Evolutionary conservation across 768 basidiomycete species (phyloP).

Genomic region (Clitopilus hobsonii): DNA sequence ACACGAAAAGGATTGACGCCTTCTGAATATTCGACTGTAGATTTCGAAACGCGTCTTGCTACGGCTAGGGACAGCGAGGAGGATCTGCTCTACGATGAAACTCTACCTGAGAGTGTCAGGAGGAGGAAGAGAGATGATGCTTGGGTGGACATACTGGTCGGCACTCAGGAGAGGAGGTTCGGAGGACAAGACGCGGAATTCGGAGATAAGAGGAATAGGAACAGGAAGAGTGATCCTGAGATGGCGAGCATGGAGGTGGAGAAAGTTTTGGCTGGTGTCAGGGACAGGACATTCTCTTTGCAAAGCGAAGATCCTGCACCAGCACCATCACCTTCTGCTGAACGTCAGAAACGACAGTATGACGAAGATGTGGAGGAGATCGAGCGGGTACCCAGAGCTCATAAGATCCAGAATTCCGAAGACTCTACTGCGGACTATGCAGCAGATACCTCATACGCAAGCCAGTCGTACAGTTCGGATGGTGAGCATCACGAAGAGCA

Average conservation of each 20-base stretch:
- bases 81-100: slow-evolving; percentile 26
- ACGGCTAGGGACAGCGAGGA: slow-evolving; percentile 45
- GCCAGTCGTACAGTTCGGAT: slow-evolving; percentile 1
- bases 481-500: slow-evolving; percentile 12
- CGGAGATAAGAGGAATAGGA: slow-evolving; percentile 24
- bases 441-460: slow-evolving; percentile 5
- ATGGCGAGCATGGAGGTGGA: slow-evolving; percentile 70
- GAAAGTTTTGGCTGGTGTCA: slow-evolving; percentile 61
- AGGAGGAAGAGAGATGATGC: slow-evolving; percentile 64
- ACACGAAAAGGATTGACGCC: slow-evolving; percentile 52
- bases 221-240: slow-evolving; percentile 52
- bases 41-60: slow-evolving; percentile 79
- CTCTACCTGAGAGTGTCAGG: slow-evolving; percentile 37
- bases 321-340: slow-evolving; percentile 21
- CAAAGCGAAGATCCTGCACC: slow-evolving; percentile 31
- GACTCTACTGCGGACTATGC: slow-evolving; percentile 16
- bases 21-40: slow-evolving; percentile 76
- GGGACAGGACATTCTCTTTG: slow-evolving; percentile 30
- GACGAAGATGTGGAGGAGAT: slow-evolving; percentile 50
- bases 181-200: slow-evolving; percentile 49
- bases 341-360: slow-evolving; percentile 3
- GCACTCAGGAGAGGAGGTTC: slow-evolving; percentile 46
- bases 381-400: slow-evolving; percentile 38
- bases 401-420: slow-evolving; percentile 20
- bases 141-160: slow-evolving; percentile 86